Percentiles rank a stretch among this genome's conserved stretches.
phyloP scores from a whole-genome alignment of 2,329 filamentous ascomycete species.

The Ilyonectria robusta region DNA sequence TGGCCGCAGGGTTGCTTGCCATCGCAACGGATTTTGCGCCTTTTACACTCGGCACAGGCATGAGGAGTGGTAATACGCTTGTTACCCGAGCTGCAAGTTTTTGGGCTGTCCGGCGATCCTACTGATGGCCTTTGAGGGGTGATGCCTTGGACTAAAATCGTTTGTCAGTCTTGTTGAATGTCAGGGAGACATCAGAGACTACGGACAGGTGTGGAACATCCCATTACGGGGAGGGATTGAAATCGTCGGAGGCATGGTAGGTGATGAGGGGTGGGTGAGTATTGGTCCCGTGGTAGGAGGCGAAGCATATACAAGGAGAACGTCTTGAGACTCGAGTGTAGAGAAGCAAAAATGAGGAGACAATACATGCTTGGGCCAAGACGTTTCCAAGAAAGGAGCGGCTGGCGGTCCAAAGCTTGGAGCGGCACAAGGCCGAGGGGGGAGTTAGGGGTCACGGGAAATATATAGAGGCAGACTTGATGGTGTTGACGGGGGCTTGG shows the following conservation, averaged over 20 bases:
- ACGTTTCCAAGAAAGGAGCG: conserved; percentile 10
- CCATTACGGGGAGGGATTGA: conserved; percentile 58
- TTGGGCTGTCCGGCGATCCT: conserved; percentile 55
- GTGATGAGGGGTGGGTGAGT: conserved; percentile 3
- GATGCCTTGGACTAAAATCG: conserved; percentile 64
- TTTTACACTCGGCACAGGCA: conserved; percentile 83
- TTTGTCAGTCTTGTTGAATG: conserved; percentile 26
- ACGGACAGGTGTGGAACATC: conserved; percentile 54
- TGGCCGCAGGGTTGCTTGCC: conserved; percentile 86
- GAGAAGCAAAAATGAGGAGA: conserved; percentile 3
- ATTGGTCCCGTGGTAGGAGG: neutral
- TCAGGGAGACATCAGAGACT: conserved; percentile 5
- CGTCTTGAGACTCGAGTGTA: conserved; percentile 5
- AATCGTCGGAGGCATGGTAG: conserved; percentile 58
- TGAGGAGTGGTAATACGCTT: conserved; percentile 71
- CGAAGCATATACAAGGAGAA: conserved; percentile 17
- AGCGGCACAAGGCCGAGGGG: conserved; percentile 18
- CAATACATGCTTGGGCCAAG: conserved; percentile 12
- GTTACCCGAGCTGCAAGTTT: conserved; percentile 56
- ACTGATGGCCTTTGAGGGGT: conserved; percentile 64
- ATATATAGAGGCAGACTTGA: conserved; percentile 25
- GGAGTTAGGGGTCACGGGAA: conserved; percentile 20
- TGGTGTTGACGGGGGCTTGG: conserved; percentile 13
- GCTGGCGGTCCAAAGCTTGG: conserved; percentile 15
- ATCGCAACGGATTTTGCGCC: conserved; percentile 88